These are phyloP conservation scores for Boletus subparvulus DNA, from an alignment of 768 basidiomycete species.

Conservation along the genomic window DNA sequence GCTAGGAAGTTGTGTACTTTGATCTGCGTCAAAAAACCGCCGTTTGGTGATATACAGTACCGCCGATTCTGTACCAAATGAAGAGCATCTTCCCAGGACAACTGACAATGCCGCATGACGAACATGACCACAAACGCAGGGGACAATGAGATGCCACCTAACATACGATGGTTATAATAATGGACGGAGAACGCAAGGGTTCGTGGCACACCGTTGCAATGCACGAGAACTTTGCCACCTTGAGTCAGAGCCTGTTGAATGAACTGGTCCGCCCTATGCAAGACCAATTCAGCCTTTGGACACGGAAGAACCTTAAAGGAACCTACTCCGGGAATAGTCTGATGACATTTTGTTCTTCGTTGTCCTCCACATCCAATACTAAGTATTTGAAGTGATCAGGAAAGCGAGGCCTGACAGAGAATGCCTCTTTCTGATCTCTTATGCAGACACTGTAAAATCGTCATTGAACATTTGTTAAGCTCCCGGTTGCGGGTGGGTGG, in stretches of 20 bases:
- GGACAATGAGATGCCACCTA: constrained; percentile 85
- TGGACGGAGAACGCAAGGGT: not conserved
- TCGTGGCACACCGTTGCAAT: constrained; percentile 69
- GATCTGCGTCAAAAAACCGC: constrained; percentile 88
- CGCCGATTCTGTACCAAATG: constrained; percentile 87
- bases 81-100: constrained; percentile 86
- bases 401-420: constrained; percentile 85
- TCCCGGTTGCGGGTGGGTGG: not conserved
- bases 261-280: constrained; percentile 66
- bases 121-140: constrained; percentile 93
- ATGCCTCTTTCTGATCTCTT: constrained; percentile 85
- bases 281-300: not conserved
- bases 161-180: not conserved
- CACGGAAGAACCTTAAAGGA: not conserved
- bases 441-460: constrained; percentile 67
- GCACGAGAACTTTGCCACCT: constrained; percentile 79
- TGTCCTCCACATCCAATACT: constrained; percentile 85
- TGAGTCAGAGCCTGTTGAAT: constrained; percentile 59
- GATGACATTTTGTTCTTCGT: constrained; percentile 93
- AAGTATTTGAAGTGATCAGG: constrained; percentile 76
- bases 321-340: constrained; percentile 81
- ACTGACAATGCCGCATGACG: constrained; percentile 80
- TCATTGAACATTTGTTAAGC: not conserved
- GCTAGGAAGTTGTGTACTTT: constrained; percentile 51
- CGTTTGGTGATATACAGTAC: constrained; percentile 92